These are phyloP conservation scores for Aspergillus affinis DNA, from an alignment of 495 filamentous ascomycete genomes.

Conservation along the genomic window DNA sequence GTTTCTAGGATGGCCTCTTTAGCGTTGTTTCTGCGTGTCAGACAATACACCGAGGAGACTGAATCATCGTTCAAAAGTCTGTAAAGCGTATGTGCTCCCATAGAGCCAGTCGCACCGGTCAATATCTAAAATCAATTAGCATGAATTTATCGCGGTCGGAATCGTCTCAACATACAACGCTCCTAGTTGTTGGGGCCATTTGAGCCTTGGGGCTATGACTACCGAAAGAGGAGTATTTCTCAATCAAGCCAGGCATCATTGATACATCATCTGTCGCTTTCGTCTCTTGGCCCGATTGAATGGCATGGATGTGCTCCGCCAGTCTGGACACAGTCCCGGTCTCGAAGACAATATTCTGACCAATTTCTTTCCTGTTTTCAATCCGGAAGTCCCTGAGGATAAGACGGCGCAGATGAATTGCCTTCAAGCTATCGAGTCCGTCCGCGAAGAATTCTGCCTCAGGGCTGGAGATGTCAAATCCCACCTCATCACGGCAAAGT, in stretches of 20 bases:
- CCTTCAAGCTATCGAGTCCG: slow-evolving; percentile 62
- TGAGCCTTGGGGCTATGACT: slow-evolving; percentile 31
- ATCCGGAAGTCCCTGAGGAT: slow-evolving; percentile 49
- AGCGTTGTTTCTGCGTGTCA: slow-evolving; percentile 43
- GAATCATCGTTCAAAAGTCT: slow-evolving; percentile 45
- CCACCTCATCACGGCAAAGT: slow-evolving; percentile 41
- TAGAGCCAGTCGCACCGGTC: slow-evolving; percentile 59
- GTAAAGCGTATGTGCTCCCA: slow-evolving; percentile 55
- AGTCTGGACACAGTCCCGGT: slow-evolving; percentile 45
- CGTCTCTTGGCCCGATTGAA: slow-evolving; percentile 34
- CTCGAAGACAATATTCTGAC: slow-evolving; percentile 54
- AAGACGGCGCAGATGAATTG: slow-evolving; percentile 54
- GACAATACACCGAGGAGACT: slow-evolving; percentile 51
- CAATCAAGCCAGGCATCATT: slow-evolving; percentile 46
- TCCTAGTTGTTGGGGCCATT: slow-evolving; percentile 24
- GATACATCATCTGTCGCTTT: slow-evolving; percentile 28
- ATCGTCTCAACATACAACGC: slow-evolving; percentile 38
- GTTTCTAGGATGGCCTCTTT: slow-evolving; percentile 29
- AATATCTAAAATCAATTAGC: slow-evolving; percentile 43
- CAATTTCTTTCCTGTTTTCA: slow-evolving; percentile 25
- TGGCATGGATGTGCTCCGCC: slow-evolving; percentile 42
- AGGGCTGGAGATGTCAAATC: slow-evolving; percentile 34
- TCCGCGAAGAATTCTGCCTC: slow-evolving; percentile 53
- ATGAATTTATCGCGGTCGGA: not conserved
- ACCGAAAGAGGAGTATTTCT: slow-evolving; percentile 49